Base-by-base conservation (phyloP, 2,329 filamentous ascomycete species). In the Phialocephala subalpina region DNA sequence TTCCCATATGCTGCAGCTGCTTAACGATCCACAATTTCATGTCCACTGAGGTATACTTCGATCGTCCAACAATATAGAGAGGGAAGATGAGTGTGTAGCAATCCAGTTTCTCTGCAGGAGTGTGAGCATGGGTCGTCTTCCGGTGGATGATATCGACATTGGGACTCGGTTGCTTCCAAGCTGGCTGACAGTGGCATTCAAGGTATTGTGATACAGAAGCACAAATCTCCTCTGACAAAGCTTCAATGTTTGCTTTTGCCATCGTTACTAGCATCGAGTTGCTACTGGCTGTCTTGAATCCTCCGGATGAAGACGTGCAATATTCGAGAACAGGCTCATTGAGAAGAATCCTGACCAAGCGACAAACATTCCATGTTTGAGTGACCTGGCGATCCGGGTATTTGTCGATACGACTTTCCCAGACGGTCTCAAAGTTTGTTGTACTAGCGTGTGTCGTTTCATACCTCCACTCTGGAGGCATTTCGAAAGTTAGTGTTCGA, bases 151-250 rank as follows among this genome's bases (percentile, higher is more conserved):
- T 16, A 18, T 18, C 25, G 6, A 18, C 4, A 18, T 18, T 11
- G 16, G 25, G 5, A 29, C 1, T 11, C 5, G 27, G 14, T 33
- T 29, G 11, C 27, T 11, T 53, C 27, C 11, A 18, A 33, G 16
- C 14, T 12, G 25, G 25, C 14, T 53, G 9, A 20, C 29, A 49
- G 20, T 42, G 6, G 47, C 64, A 67, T 18, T 69, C 58, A 9
- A 59, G 12, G 57, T 67, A 70, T 47, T 70, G 68, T 14, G 66
- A 57, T 12, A 55, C 62, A 55, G 64, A 69, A 33, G 67, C 66
- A 56, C 49, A 68, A 35, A 70, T 69, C 4, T 66, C 33, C 6
- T n/a, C 29, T 12, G 49, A 47, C 36, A 59, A 38, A 9, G 16
- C 35, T 22, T 56, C 40, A 29, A 67, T 64, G 18, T 63, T 60